phyloP scores from a whole-genome alignment of 2,329 filamentous ascomycete species.

The Nemania diffusa region DNA sequence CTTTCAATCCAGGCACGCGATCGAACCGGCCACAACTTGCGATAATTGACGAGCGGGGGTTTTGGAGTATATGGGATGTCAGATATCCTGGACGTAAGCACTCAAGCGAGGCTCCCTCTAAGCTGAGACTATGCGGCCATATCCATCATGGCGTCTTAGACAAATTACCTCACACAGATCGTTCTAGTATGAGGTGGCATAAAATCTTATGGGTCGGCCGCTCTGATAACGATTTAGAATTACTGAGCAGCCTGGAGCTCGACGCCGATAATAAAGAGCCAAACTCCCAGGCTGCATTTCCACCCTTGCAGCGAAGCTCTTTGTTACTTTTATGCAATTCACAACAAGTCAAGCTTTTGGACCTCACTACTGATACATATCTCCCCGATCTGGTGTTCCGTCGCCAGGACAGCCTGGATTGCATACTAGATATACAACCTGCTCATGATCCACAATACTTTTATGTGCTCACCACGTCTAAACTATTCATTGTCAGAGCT shows the following conservation, averaged over 20 bases:
- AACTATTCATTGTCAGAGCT: conserved; percentile 45
- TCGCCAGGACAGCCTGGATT: conserved; percentile 37
- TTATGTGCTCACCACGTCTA: conserved; percentile 47
- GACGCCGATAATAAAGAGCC: conserved; percentile 45
- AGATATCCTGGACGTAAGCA: conserved; percentile 51
- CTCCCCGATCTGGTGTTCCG: conserved; percentile 45
- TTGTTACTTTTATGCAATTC: conserved; percentile 56
- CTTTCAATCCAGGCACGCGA: conserved; percentile 67
- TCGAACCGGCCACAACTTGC: conserved; percentile 69
- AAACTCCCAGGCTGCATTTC: conserved; percentile 41
- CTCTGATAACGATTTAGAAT: conserved; percentile 38
- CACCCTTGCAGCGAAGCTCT: conserved; percentile 65
- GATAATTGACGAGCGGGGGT: conserved; percentile 71
- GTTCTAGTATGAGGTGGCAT: conserved; percentile 52
- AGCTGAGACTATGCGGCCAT: conserved; percentile 56
- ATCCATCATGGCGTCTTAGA: conserved; percentile 54
- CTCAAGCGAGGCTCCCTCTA: conserved; percentile 50
- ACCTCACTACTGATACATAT: conserved; percentile 42
- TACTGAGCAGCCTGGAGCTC: conserved; percentile 53
- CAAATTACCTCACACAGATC: conserved; percentile 48
- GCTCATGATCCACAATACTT: conserved; percentile 46
- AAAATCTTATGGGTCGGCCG: conserved; percentile 57
- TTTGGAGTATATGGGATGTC: conserved; percentile 76
- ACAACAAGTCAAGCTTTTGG: conserved; percentile 45
- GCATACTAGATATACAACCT: conserved; percentile 45